A percentile compares a stretch with the other conserved stretches of the same genome.
These are phyloP conservation scores for Aspergillus carbonarius DNA, from an alignment of 2,329 filamentous ascomycete species.

Conservation along the genomic window DNA sequence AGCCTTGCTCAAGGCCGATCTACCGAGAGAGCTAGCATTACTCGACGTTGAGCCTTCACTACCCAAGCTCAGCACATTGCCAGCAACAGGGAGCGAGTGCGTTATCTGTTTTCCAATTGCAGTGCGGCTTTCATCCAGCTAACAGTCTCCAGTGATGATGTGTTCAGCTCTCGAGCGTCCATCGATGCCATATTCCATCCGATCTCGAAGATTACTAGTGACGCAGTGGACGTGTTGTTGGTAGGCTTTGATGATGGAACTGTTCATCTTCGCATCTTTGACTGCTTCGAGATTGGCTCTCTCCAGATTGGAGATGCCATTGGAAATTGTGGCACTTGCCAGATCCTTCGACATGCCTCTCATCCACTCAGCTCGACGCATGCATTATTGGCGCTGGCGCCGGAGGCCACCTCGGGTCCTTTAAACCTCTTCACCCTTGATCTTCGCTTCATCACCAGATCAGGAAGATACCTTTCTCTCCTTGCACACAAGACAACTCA, in stretches of 20 bases:
- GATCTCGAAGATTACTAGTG: constrained; percentile 62
- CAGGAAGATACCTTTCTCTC: constrained; percentile 75
- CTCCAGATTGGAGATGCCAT: constrained; percentile 40
- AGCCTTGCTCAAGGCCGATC: constrained; percentile 49
- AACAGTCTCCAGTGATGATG: constrained; percentile 44
- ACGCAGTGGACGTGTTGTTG: constrained; percentile 76
- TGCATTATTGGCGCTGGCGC: constrained; percentile 57
- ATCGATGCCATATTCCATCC: constrained; percentile 69
- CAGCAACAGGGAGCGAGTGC: constrained; percentile 62
- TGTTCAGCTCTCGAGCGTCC: constrained; percentile 69
- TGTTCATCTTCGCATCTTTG: constrained; percentile 78
- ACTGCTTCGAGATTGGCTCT: constrained; percentile 76
- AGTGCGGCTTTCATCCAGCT: neutral
- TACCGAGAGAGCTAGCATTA: constrained; percentile 72
- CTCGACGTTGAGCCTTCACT: constrained; percentile 74
- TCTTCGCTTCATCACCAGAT: constrained; percentile 74
- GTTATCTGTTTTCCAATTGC: constrained; percentile 5
- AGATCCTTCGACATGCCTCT: constrained; percentile 62
- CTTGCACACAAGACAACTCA: constrained; percentile 84
- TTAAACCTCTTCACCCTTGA: constrained; percentile 73
- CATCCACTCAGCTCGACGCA: constrained; percentile 76
- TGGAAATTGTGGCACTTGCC: constrained; percentile 40
- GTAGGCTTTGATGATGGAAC: constrained; percentile 69
- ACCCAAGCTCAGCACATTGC: constrained; percentile 72
- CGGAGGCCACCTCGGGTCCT: constrained; percentile 38